Evolutionary conservation across 192 early-diverging fungal species (phyloP), one percentile per base, ranked within the genome.

Genomic region (Coemansia sp.): DNA sequence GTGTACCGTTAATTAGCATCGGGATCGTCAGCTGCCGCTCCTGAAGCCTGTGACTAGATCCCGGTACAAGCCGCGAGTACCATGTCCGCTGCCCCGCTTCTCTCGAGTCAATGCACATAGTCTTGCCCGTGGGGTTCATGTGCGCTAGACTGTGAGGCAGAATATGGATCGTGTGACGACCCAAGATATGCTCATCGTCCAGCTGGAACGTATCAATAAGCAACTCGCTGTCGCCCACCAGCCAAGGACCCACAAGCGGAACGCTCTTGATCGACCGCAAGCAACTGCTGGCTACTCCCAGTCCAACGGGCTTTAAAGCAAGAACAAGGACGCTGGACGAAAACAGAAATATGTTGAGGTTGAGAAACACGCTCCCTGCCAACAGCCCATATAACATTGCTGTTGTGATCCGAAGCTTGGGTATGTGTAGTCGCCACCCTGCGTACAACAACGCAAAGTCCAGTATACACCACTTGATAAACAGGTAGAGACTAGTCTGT

Each of bases 141-240:
- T 80, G 78, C 7, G 84, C 76, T 47, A 80, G 22, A 63, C 84
- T 80, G 68, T 80, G 78, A 18, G 84, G 84, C 62, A 85, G 59
- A 54, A 85, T 63, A 46, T 85, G 84, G 43, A 85, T 80, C 13
- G 84, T 85, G 54, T 85, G 84, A 3, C 78, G 69, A 7, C 84
- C 84, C 66, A 85, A 71, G 62, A 85, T 85, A 36, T 80, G 84
- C 46, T 76, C 82, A 15, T 74, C 74, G 55, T 84, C 68, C 13
- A 84, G 71, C 65, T 70, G 73, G 46, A 84, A 84, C 29, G 64
- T 71, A 38, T 84, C 77, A 33, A 84, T 84, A 33, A 84, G 70
- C 42, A 84, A 57, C 16, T 84, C 82, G 68, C 71, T 84, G 72
- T 84, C 82, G 66, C 82, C 82, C 6, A 84, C 82, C 12, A 79